These are phyloP conservation scores for Wallacemonas sp. DNA, from an alignment of 208 protist genomes.

Conservation along the genomic window DNA sequence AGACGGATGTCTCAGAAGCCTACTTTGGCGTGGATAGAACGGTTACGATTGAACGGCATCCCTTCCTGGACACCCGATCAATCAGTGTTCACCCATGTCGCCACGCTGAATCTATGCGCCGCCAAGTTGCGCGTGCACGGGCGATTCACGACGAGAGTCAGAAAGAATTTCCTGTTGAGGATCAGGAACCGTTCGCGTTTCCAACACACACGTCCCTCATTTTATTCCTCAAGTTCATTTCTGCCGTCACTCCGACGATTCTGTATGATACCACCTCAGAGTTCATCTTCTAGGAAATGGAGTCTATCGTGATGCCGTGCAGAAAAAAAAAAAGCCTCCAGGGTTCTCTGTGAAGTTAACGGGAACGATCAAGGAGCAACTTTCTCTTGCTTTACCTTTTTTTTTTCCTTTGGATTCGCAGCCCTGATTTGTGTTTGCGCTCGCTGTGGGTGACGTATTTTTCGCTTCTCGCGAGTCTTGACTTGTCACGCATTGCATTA, in stretches of 20 bases:
- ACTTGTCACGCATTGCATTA: too few relatives aligned
- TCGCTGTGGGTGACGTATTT: too few relatives aligned
- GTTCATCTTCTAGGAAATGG: slow-evolving; percentile 10
- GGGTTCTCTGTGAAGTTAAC: slow-evolving; percentile 6
- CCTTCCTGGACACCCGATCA: slow-evolving; percentile 20
- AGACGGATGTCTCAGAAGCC: slow-evolving; percentile 91
- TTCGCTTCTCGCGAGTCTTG: too few relatives aligned
- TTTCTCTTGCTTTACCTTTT: slow-evolving; percentile 12
- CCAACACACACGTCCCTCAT: slow-evolving; percentile 14
- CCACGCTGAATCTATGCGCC: slow-evolving; percentile 87
- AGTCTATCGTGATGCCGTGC: too few relatives aligned
- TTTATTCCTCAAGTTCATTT: slow-evolving; percentile 74
- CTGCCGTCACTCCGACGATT: slow-evolving; percentile 91
- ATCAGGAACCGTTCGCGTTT: slow-evolving; percentile 18
- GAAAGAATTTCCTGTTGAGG: slow-evolving; percentile 29
- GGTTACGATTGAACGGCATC: slow-evolving; percentile 85
- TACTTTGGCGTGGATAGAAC: slow-evolving; percentile 86
- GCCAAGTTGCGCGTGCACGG: slow-evolving; percentile 55
- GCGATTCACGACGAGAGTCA: slow-evolving; percentile 29
- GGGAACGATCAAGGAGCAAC: too few relatives aligned
- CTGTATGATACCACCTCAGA: slow-evolving; percentile 70
- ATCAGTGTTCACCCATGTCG: slow-evolving; percentile 91
- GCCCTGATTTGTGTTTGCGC: too few relatives aligned
- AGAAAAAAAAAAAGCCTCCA: too few relatives aligned
- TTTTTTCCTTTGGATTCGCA: too few relatives aligned